Conservation (phyloP, 495 filamentous ascomycete genomes). For the Aspergillus biplanus region DNA sequence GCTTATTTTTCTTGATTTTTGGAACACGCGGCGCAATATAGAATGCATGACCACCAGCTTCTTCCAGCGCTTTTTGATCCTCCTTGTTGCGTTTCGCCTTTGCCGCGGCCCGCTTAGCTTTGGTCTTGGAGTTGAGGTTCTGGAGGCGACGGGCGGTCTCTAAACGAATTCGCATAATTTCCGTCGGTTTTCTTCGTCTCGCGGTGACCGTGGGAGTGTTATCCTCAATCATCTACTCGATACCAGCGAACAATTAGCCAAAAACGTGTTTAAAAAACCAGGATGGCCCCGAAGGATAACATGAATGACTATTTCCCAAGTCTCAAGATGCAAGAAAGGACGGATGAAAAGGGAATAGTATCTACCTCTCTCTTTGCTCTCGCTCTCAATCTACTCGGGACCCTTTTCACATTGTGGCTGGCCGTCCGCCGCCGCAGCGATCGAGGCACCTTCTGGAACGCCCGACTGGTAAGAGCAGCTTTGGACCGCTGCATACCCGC, state of each 20-base stretch:
- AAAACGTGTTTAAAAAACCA: background rate
- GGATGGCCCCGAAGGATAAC: no score
- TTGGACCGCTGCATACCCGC: slow-evolving; percentile 75
- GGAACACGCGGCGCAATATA: slow-evolving; percentile 57
- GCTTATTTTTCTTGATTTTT: slow-evolving; percentile 69
- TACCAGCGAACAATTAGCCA: slow-evolving; percentile 15
- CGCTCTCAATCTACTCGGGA: slow-evolving; percentile 76
- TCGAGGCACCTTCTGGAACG: slow-evolving; percentile 88
- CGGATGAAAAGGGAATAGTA: background rate
- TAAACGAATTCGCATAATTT: slow-evolving; percentile 73
- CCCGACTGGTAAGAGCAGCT: slow-evolving; percentile 66
- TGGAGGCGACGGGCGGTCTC: slow-evolving; percentile 78
- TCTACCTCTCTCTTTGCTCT: slow-evolving; percentile 73
- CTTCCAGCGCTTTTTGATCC: slow-evolving; percentile 36
- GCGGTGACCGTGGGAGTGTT: slow-evolving; percentile 85
- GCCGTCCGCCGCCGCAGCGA: slow-evolving; percentile 84
- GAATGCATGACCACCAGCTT: slow-evolving; percentile 39
- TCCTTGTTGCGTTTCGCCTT: slow-evolving; percentile 41
- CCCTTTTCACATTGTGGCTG: slow-evolving; percentile 90
- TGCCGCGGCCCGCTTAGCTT: slow-evolving; percentile 46
- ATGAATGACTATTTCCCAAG: no score
- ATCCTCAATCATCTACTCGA: slow-evolving; percentile 73
- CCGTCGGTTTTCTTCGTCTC: slow-evolving; percentile 70
- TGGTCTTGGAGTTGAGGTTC: slow-evolving; percentile 61
- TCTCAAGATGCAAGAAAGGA: slow-evolving; percentile 1